Base-by-base conservation (phyloP, 805 yeast species). In the Tetrapisispora namnaoensis region DNA sequence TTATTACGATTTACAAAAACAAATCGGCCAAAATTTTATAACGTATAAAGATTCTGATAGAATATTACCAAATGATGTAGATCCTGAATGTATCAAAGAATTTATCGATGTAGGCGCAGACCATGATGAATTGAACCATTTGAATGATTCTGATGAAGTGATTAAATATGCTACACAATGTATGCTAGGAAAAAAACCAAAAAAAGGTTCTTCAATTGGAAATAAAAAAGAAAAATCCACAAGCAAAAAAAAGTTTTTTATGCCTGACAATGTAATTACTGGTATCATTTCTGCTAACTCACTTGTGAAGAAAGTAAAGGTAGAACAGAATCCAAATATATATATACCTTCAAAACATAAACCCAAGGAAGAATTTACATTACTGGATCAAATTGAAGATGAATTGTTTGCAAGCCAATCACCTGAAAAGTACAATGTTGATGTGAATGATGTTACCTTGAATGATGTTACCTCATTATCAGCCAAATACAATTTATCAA, bases 1-100 rank as follows among this genome's bases (percentile, higher is more conserved):
- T 27, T 91, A 93, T 63, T 78, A 78, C 50, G 77, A 76, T 60
- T 80, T 93, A 40, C 97, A 93, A 58, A 74, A 75, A 45, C 80
- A 79, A 52, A 82, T 88, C 34, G 73, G 75, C 62, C 69, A 68
- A 36, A 76, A 76, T 22, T 71, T 66, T 21, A 56, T 71, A 37
- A 67, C 65, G 4, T 72, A 77, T 55, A 69, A 68, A 34, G 66
- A 66, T 10, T 78, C 81, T 30, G 84, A 79, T 52, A 68, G 95
- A 47, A 84, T 93, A 8, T 54, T 93, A 1, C 97, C 97, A 0
- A 52, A 60, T 1, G 69, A 68, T 2, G 63, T 67, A 24, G 62
- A 62, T 1, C 96, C 96, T 0, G 60, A 59, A 17, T 79, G 86
- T 38, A 78, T 73, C 30, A 75, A 78, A 58, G 66, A 69, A 47